Conservation (phyloP, 2,329 filamentous ascomycete species). For the Aureobasidium sp. region DNA sequence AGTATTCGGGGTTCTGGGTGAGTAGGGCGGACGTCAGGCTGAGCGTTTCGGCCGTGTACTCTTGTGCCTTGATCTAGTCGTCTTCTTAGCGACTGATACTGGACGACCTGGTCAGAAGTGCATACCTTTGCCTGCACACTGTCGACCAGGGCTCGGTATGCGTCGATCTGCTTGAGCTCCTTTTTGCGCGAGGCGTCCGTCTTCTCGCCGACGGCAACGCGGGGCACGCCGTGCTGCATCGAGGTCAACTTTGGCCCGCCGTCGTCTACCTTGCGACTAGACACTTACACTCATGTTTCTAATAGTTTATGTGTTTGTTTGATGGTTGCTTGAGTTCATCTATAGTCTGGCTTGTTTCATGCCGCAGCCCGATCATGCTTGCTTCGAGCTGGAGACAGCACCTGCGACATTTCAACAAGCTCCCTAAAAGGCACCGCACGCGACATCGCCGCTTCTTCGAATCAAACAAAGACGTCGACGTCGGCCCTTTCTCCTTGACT, state of each 20-base stretch:
- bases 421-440: background rate
- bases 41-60: slow-evolving; percentile 51
- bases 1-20: slow-evolving; percentile 76
- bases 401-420: background rate
- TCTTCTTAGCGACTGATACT: background rate
- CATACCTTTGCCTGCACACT: slow-evolving; percentile 60
- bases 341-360: background rate
- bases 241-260: slow-evolving; percentile 3
- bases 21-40: slow-evolving; percentile 62
- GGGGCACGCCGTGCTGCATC: slow-evolving; percentile 73
- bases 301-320: background rate
- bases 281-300: slow-evolving; percentile 5
- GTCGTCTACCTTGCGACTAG: background rate
- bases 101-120: background rate
- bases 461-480: background rate
- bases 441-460: slow-evolving; percentile 7
- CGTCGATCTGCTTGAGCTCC: slow-evolving; percentile 67
- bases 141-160: slow-evolving; percentile 66
- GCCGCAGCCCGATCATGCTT: background rate
- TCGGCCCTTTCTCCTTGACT: background rate
- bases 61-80: slow-evolving; percentile 35
- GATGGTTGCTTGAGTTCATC: background rate
- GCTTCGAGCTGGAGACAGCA: background rate
- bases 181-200: slow-evolving; percentile 64
- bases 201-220: slow-evolving; percentile 46